These are phyloP conservation scores for Sparassis latifolia DNA, from an alignment of 1,284 basidiomycete species.

Conservation along the genomic window DNA sequence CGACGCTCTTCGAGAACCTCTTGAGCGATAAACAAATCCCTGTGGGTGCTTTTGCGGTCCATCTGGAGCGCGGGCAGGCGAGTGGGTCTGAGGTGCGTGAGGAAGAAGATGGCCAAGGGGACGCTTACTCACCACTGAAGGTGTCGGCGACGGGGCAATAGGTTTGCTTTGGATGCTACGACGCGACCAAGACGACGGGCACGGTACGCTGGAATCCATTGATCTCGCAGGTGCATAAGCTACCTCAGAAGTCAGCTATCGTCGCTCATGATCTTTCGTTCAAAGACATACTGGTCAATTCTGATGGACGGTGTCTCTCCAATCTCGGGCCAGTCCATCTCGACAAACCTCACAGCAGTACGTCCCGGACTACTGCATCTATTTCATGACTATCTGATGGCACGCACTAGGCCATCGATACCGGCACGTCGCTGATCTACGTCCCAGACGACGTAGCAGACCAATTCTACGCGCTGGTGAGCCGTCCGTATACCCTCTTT, in stretches of 20 bases:
- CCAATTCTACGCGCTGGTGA: conserved; percentile 37
- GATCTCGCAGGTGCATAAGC: conserved; percentile 33
- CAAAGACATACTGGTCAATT: conserved; percentile 53
- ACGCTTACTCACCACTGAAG: too few species aligned
- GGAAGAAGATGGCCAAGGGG: not conserved
- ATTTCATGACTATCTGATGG: not conserved
- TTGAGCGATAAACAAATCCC: conserved; percentile 36
- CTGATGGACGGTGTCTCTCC: conserved; percentile 36
- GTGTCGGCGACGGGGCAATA: conserved; percentile 12
- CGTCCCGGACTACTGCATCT: conserved; percentile 6
- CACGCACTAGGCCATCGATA: conserved; percentile 47
- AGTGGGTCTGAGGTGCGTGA: conserved; percentile 43
- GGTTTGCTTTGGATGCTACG: conserved; percentile 56
- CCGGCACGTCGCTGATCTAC: conserved; percentile 55
- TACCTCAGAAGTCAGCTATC: not conserved
- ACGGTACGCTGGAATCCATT: conserved; percentile 47
- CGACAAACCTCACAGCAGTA: conserved; percentile 32
- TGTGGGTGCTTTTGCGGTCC: conserved; percentile 49
- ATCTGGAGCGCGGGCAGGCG: conserved; percentile 39
- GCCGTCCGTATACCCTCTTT: not conserved
- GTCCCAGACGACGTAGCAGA: conserved; percentile 33
- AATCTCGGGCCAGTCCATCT: conserved; percentile 17
- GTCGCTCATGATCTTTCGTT: not conserved
- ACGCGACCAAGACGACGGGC: conserved; percentile 42
- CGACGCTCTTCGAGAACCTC: conserved; percentile 61